Percentiles rank a stretch among this genome's conserved stretches.
phyloP scores from a whole-genome alignment of 1,139 yeast species.

The Yamadazyma siamensis region DNA sequence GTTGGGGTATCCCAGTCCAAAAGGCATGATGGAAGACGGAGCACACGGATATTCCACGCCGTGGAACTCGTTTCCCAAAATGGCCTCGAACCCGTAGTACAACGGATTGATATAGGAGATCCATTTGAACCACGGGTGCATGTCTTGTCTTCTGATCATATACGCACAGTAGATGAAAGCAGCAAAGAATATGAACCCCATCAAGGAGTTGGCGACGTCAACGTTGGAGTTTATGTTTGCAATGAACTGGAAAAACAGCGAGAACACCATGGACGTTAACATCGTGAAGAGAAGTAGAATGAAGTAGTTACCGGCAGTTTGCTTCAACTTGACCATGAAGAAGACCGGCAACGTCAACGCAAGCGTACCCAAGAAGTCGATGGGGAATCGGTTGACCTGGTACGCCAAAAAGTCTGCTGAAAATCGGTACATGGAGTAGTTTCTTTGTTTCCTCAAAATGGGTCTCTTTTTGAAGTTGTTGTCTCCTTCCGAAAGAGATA shows the following conservation, averaged over 20 bases:
- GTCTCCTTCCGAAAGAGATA: conserved; percentile 54
- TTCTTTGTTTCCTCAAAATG: conserved; percentile 53
- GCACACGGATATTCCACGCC: conserved; percentile 51
- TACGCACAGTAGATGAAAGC: conserved; percentile 52
- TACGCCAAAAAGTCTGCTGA: conserved; percentile 56
- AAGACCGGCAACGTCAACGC: conserved; percentile 45
- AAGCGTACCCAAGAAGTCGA: conserved; percentile 25
- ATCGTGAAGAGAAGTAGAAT: conserved; percentile 43
- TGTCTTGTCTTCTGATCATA: conserved; percentile 53
- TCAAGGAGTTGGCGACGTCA: conserved; percentile 50
- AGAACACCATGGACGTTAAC: conserved; percentile 28
- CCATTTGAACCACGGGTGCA: conserved; percentile 71
- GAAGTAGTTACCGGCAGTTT: conserved; percentile 55
- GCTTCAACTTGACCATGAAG: conserved; percentile 49
- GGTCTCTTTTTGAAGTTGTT: conserved; percentile 48
- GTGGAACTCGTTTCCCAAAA: conserved; percentile 55
- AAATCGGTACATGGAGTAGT: conserved; percentile 55
- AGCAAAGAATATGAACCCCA: conserved; percentile 46
- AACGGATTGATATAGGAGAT: conserved; percentile 56
- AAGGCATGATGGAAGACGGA: conserved; percentile 38
- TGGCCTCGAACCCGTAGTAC: conserved; percentile 54
- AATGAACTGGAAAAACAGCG: conserved; percentile 45
- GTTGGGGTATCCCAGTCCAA: conserved; percentile 44
- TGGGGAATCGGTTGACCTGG: conserved; percentile 45
- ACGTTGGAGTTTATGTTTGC: conserved; percentile 46